Percentiles rank a stretch among this genome's conserved stretches.
Conservation (phyloP, 495 filamentous ascomycete genomes). For the Aspergillus ellipticus region DNA sequence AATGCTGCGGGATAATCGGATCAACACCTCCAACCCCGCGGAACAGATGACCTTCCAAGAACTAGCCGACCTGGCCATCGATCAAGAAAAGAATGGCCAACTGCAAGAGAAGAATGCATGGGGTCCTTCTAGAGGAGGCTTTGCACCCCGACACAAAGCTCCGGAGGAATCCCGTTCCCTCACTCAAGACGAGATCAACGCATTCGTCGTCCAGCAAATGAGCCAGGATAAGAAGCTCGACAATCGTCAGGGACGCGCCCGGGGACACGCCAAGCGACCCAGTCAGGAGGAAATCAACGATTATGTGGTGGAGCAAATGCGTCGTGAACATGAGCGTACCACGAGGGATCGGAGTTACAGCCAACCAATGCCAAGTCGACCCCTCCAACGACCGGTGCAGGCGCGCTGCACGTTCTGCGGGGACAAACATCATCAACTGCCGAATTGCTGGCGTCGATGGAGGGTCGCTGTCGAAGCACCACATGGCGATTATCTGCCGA, state of each 20-base stretch:
- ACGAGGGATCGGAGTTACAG: constrained; percentile 21
- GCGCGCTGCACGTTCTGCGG: constrained; percentile 24
- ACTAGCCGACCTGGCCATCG: constrained; percentile 20
- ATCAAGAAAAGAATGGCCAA: constrained; percentile 18
- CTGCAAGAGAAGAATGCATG: neutral
- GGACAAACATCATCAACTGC: constrained; percentile 15
- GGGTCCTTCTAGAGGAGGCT: neutral
- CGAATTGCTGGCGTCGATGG: constrained; percentile 25
- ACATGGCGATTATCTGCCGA: constrained; percentile 20
- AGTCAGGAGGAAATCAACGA: constrained; percentile 35
- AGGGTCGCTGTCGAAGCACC: constrained; percentile 25
- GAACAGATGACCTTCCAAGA: constrained; percentile 23
- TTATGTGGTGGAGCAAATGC: constrained; percentile 31
- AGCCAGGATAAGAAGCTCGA: constrained; percentile 5
- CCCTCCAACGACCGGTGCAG: neutral
- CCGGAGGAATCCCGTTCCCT: neutral
- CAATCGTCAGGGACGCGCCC: constrained; percentile 7
- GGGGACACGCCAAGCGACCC: constrained; percentile 22
- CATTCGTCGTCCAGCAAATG: constrained; percentile 27
- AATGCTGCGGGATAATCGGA: constrained; percentile 25
- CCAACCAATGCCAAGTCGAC: constrained; percentile 3
- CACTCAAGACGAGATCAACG: constrained; percentile 28
- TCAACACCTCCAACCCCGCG: constrained; percentile 17
- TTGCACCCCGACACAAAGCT: neutral
- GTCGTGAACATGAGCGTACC: constrained; percentile 21